A percentile compares a stretch with the other conserved stretches of the same genome.
These are phyloP conservation scores for Podila minutissima DNA, from an alignment of 192 early-diverging fungal species.

Conservation along the genomic window DNA sequence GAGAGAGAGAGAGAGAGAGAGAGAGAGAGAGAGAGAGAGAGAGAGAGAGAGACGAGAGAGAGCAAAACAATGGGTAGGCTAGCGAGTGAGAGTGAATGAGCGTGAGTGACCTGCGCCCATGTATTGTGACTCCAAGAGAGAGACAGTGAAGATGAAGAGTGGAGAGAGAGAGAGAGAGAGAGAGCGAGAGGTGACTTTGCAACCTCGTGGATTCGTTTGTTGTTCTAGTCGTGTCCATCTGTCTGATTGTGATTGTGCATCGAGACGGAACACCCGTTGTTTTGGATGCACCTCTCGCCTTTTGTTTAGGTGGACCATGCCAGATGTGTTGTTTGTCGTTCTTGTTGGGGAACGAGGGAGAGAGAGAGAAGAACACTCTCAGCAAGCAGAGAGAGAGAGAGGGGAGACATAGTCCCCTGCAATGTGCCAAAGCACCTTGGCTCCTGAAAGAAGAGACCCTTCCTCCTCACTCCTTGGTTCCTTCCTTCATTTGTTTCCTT, in stretches of 20 bases:
- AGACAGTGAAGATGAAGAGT: no score
- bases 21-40: background rate
- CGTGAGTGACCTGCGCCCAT: background rate
- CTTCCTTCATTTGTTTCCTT: background rate
- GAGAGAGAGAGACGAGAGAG: background rate
- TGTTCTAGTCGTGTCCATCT: background rate
- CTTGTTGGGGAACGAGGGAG: background rate
- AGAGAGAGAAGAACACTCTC: no score
- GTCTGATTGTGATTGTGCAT: background rate
- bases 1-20: no score
- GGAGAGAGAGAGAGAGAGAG: background rate
- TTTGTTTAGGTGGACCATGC: background rate
- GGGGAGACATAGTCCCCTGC: no score
- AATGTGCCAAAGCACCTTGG: background rate
- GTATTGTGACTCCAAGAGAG: no score
- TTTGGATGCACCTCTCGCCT: no score
- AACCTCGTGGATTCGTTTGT: background rate
- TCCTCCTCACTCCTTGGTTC: background rate
- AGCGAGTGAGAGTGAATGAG: background rate
- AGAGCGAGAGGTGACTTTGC: background rate
- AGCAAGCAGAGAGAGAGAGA: no score
- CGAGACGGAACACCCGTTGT: no score
- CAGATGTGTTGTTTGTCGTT: background rate
- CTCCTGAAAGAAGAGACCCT: background rate
- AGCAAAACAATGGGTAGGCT: background rate